Percentiles rank a stretch among this genome's conserved stretches.
Evolutionary conservation across 352 stramenopile species (phyloP).

Genomic region (Phytopythium cucurbitacearum): DNA sequence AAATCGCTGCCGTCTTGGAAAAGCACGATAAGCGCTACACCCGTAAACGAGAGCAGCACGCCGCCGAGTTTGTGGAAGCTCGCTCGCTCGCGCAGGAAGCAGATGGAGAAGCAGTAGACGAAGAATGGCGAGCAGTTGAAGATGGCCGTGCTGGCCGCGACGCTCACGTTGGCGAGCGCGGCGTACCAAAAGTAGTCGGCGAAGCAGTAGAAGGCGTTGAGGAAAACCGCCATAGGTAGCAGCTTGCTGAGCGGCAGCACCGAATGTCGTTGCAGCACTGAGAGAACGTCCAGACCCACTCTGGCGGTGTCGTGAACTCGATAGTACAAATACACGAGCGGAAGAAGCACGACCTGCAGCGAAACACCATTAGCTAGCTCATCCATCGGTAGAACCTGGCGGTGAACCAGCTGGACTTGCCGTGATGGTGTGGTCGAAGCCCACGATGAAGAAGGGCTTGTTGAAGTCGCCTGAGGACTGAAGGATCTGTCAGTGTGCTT

Average conservation of each 20-base stretch:
- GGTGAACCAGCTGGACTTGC: slow-evolving; percentile 1
- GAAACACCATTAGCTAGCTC: too few species aligned
- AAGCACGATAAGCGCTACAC: slow-evolving; percentile 43
- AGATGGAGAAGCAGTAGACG: slow-evolving; percentile 69
- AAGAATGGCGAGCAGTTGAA: slow-evolving; percentile 63
- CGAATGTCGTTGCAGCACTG: slow-evolving; percentile 28
- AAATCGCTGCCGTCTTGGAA: slow-evolving; percentile 25
- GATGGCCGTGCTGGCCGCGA: slow-evolving; percentile 41
- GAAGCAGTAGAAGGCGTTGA: slow-evolving; percentile 41
- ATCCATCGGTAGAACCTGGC: not conserved
- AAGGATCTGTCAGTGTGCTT: not conserved
- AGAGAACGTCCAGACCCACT: slow-evolving; percentile 3
- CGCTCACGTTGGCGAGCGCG: slow-evolving; percentile 35
- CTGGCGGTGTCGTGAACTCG: not conserved
- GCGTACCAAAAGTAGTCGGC: slow-evolving; percentile 68
- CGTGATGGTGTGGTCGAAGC: slow-evolving; percentile 46
- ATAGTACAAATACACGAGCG: not conserved
- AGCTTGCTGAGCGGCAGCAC: slow-evolving; percentile 25
- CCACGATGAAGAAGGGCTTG: slow-evolving; percentile 56
- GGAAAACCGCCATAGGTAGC: slow-evolving; percentile 24
- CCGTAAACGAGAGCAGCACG: slow-evolving; percentile 36
- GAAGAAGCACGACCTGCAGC: too few species aligned
- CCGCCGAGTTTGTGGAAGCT: slow-evolving; percentile 31
- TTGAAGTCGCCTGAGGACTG: slow-evolving; percentile 13
- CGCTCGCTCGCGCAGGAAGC: slow-evolving; percentile 40